A percentile compares a stretch with the other conserved stretches of the same genome.
These are phyloP conservation scores for Stellera chamaejasme DNA, from an alignment of 345 rosid species.

Conservation along the genomic window DNA sequence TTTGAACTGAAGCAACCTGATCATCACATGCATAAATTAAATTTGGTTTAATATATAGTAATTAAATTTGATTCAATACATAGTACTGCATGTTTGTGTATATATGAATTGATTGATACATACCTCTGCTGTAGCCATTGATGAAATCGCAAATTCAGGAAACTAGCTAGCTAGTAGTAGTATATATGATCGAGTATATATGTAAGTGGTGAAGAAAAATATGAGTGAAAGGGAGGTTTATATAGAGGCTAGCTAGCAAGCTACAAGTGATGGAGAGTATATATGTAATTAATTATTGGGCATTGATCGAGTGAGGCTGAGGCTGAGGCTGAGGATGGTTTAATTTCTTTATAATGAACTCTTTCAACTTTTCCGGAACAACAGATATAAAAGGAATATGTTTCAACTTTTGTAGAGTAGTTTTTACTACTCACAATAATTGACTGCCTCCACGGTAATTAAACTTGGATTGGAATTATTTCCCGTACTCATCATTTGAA, in stretches of 20 bases:
- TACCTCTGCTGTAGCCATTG: constrained; percentile 62
- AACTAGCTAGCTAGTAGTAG: background rate
- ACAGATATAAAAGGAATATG: too few relatives aligned
- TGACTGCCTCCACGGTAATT: too few relatives aligned
- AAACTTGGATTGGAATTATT: too few relatives aligned
- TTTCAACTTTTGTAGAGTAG: too few relatives aligned
- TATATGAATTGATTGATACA: background rate
- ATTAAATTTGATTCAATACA: background rate
- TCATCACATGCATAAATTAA: constrained; percentile 4
- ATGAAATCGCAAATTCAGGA: background rate
- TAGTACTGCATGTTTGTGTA: background rate
- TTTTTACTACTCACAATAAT: too few relatives aligned
- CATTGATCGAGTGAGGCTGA: too few relatives aligned
- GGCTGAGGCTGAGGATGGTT: too few relatives aligned
- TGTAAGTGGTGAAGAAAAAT: constrained; percentile 14
- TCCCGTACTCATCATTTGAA: too few relatives aligned
- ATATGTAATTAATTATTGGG: too few relatives aligned
- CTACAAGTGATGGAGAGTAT: background rate
- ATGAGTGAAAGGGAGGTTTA: constrained; percentile 19
- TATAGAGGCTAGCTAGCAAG: constrained; percentile 21
- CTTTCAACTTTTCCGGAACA: too few relatives aligned
- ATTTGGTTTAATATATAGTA: background rate
- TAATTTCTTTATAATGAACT: too few relatives aligned
- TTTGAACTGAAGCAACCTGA: constrained; percentile 44
- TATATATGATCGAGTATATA: background rate